Evolutionary conservation across 306 rosid species (phyloP).

Genomic region (Rubus parviflorus): DNA sequence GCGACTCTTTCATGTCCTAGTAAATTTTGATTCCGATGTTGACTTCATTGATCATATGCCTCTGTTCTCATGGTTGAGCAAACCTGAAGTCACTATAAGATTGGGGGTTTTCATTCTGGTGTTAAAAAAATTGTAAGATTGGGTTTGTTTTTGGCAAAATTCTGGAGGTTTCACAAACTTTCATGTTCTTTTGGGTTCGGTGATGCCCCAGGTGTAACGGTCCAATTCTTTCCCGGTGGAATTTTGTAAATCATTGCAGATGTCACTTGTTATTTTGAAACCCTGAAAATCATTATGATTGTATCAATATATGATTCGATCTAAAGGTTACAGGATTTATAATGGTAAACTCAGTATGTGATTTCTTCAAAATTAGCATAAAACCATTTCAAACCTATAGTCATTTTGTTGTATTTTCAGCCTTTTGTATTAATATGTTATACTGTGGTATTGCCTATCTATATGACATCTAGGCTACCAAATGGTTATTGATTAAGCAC

Average conservation of each 20-base stretch:
- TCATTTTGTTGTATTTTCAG: background rate
- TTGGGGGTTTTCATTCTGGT: background rate
- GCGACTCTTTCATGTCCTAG: constrained; percentile 25
- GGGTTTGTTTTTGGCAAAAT: background rate
- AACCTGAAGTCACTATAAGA: background rate
- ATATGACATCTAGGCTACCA: background rate
- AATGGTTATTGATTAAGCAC: constrained; percentile 4
- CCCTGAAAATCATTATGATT: background rate
- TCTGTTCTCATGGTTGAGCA: background rate
- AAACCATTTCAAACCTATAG: background rate
- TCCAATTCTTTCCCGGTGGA: background rate
- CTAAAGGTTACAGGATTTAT: background rate
- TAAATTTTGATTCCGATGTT: constrained; percentile 25
- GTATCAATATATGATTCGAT: background rate
- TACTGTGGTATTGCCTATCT: background rate
- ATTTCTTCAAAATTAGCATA: background rate
- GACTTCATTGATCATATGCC: background rate
- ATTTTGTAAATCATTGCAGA: background rate
- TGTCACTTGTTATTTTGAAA: background rate
- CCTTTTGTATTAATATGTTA: background rate
- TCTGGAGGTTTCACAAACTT: background rate
- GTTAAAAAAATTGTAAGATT: background rate
- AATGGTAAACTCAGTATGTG: background rate
- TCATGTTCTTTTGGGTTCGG: background rate
- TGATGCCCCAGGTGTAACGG: background rate